phyloP scores from a whole-genome alignment of 192 early-diverging fungal species.

The Geosiphon pyriformis region DNA sequence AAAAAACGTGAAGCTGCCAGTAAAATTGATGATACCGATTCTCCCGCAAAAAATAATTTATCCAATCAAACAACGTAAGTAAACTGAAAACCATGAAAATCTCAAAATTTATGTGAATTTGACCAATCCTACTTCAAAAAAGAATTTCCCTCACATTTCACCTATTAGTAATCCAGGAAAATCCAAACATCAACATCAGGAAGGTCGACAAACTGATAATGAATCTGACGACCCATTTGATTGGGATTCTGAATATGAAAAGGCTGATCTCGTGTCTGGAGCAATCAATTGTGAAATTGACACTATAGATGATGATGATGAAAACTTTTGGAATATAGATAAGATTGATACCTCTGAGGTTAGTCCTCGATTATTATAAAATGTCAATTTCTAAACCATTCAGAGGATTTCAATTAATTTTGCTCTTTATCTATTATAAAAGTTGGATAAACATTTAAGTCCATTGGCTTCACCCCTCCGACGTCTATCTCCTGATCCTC shows the following conservation, averaged over 20 bases:
- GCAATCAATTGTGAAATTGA: constrained; percentile 1
- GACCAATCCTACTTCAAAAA: too few species aligned
- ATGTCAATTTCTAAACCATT: constrained; percentile 3
- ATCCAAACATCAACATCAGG: too few species aligned
- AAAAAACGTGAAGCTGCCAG: too few species aligned
- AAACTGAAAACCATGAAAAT: too few species aligned
- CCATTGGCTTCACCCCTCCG: constrained; percentile 19
- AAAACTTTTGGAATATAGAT: constrained; percentile 22
- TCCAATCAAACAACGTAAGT: too few species aligned
- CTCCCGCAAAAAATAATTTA: too few species aligned
- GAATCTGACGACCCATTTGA: constrained; percentile 20
- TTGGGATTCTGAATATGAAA: constrained; percentile 4
- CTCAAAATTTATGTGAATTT: too few species aligned
- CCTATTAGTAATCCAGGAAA: too few species aligned
- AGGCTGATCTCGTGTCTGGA: constrained; percentile 20
- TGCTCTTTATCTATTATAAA: neutral
- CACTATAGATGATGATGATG: constrained; percentile 8
- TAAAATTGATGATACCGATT: too few species aligned
- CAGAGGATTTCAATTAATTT: neutral
- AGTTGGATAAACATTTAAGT: constrained; percentile 12
- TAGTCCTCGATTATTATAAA: neutral
- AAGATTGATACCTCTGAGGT: constrained; percentile 22
- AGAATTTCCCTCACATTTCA: too few species aligned
- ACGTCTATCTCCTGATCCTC: constrained; percentile 9
- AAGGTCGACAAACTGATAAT: too few species aligned